phyloP scores from a whole-genome alignment of 2,329 filamentous ascomycete species.

The Alternaria ethzedia region DNA sequence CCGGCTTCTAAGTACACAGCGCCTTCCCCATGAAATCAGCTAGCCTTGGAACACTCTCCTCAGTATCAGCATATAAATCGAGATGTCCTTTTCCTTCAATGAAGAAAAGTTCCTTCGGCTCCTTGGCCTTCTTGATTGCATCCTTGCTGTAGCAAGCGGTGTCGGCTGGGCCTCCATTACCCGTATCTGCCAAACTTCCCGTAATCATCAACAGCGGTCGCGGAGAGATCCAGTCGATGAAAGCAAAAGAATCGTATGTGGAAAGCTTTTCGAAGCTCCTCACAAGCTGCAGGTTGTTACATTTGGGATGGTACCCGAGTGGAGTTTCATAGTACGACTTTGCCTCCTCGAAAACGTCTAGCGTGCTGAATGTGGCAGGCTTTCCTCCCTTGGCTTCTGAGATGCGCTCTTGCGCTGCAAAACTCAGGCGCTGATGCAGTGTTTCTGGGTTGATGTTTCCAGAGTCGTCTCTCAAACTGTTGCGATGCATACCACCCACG shows the following conservation, averaged over 20 bases:
- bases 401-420: background rate
- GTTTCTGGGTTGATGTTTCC: background rate
- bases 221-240: conserved; percentile 29
- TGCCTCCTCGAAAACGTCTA: background rate
- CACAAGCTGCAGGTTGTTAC: background rate
- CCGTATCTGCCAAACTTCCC: conserved; percentile 27
- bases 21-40: background rate
- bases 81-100: conserved; percentile 29
- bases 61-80: conserved; percentile 31
- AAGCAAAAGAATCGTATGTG: conserved; percentile 24
- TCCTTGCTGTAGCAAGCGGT: conserved; percentile 22
- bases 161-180: background rate
- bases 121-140: conserved; percentile 24
- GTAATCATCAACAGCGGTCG: conserved; percentile 37
- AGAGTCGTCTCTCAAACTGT: background rate
- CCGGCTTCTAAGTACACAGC: background rate
- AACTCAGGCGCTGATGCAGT: background rate
- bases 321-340: background rate
- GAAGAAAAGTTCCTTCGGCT: conserved; percentile 36
- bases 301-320: background rate
- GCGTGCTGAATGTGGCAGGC: background rate
- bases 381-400: background rate
- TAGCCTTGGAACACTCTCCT: conserved; percentile 2
- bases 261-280: conserved; percentile 7
- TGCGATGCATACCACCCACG: background rate